Percentiles rank a stretch among this genome's conserved stretches.
Evolutionary conservation across 2,329 filamentous ascomycete species (phyloP).

Genomic region (Cladosporium sp.): DNA sequence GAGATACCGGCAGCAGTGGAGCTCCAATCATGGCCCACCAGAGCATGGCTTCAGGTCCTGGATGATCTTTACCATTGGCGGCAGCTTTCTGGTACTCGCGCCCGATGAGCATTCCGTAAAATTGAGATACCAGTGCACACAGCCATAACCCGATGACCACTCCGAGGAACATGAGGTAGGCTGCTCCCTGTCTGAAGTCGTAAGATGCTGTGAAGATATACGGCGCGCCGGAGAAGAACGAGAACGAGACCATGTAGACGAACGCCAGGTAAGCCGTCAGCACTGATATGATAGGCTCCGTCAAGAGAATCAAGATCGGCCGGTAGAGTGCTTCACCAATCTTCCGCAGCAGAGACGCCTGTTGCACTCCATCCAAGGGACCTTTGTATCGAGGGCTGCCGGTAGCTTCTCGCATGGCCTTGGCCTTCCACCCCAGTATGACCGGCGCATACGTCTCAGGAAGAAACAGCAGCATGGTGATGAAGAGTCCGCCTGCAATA

Average conservation of each 20-base stretch:
- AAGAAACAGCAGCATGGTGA: conserved; percentile 44
- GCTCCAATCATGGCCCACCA: not conserved
- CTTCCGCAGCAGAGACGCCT: not conserved
- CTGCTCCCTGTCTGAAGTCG: conserved; percentile 45
- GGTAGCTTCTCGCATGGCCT: conserved; percentile 35
- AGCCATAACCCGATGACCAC: conserved; percentile 46
- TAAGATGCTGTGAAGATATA: conserved; percentile 38
- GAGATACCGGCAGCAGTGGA: not conserved
- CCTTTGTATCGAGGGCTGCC: conserved; percentile 28
- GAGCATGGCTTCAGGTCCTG: not conserved
- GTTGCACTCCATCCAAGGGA: conserved; percentile 15
- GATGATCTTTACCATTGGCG: not conserved
- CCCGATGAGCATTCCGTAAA: conserved; percentile 31
- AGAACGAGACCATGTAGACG: conserved; percentile 48
- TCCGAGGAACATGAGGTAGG: conserved; percentile 49
- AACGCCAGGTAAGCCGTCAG: conserved; percentile 57
- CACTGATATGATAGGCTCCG: conserved; percentile 49
- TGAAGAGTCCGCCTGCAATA: conserved; percentile 35
- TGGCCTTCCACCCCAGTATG: conserved; percentile 41
- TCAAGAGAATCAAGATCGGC: conserved; percentile 27
- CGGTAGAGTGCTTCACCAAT: conserved; percentile 20
- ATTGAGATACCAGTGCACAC: conserved; percentile 34
- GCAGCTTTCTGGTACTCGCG: not conserved
- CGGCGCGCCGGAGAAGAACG: conserved; percentile 6
- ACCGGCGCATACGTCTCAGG: conserved; percentile 55